Conservation (phyloP, 805 yeast genomes). For the Ogataea degrootiae region DNA sequence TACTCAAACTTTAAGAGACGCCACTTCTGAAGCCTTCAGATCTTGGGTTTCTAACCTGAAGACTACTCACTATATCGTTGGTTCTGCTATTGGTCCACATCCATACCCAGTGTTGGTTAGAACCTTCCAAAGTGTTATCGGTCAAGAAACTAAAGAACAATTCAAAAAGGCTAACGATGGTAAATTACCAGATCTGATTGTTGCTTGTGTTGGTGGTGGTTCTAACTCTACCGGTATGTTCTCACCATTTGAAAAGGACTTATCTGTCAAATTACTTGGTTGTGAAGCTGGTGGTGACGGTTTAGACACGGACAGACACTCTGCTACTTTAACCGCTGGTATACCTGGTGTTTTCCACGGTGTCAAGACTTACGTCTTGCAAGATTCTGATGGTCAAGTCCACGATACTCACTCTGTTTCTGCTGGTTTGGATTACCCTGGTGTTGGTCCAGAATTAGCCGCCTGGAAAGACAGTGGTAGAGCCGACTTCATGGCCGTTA, state of each 20-base stretch:
- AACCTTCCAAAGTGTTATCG: slow-evolving; percentile 97
- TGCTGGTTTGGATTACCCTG: slow-evolving; percentile 98
- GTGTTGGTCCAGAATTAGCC: slow-evolving; percentile 98
- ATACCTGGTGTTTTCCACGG: slow-evolving; percentile 98
- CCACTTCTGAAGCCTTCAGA: slow-evolving; percentile 95
- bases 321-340: slow-evolving; percentile 95
- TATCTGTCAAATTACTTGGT: slow-evolving; percentile 76
- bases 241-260: slow-evolving; percentile 85
- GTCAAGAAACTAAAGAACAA: slow-evolving; percentile 90
- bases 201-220: slow-evolving; percentile 99
- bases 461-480: slow-evolving; percentile 93
- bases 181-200: slow-evolving; percentile 85
- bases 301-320: slow-evolving; percentile 78
- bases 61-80: slow-evolving; percentile 91
- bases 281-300: slow-evolving; percentile 99
- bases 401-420: slow-evolving; percentile 97
- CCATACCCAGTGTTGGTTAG: slow-evolving; percentile 98
- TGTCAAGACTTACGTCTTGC: slow-evolving; percentile 89
- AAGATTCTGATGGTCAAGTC: slow-evolving; percentile 90
- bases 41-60: slow-evolving; percentile 87
- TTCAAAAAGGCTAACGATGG: slow-evolving; percentile 76
- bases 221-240: slow-evolving; percentile 96
- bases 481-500: slow-evolving; percentile 85
- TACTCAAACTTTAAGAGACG: slow-evolving; percentile 94
- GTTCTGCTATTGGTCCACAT: slow-evolving; percentile 98